phyloP scores from a whole-genome alignment of 306 rosid genomes.

The Alnus glutinosa region DNA sequence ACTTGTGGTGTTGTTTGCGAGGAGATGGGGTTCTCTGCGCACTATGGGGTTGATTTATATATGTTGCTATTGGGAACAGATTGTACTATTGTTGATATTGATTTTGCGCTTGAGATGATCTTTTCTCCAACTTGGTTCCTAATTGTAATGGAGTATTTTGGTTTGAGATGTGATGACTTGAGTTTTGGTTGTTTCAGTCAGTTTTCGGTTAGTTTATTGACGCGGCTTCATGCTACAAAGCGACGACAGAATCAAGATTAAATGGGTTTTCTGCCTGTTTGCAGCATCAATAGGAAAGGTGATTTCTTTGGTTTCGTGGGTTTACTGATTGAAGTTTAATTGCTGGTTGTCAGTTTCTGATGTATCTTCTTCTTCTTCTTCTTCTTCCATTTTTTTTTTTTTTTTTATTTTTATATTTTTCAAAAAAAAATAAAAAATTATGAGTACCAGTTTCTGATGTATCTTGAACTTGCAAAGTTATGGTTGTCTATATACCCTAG shows the following conservation, averaged over 20 bases:
- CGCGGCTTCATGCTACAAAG: background rate
- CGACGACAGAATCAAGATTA: background rate
- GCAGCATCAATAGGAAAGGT: background rate
- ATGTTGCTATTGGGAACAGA: background rate
- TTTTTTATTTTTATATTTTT: no score
- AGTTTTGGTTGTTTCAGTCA: background rate
- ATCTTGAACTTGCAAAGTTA: background rate
- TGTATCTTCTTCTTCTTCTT: background rate
- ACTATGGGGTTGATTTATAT: background rate
- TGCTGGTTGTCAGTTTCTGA: background rate
- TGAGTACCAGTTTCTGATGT: background rate
- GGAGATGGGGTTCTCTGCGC: slow-evolving; percentile 1
- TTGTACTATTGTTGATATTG: background rate
- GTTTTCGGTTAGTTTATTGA: background rate
- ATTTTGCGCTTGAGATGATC: background rate
- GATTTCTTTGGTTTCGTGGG: background rate
- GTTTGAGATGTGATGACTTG: background rate
- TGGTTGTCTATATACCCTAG: background rate
- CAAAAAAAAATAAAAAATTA: no score
- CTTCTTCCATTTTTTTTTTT: no score
- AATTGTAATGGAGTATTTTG: background rate
- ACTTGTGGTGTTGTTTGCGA: background rate
- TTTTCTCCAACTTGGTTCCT: background rate
- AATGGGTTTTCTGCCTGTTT: background rate
- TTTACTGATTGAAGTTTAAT: background rate